Conservation (phyloP, 805 yeast species). For the Candida andamanensis region DNA sequence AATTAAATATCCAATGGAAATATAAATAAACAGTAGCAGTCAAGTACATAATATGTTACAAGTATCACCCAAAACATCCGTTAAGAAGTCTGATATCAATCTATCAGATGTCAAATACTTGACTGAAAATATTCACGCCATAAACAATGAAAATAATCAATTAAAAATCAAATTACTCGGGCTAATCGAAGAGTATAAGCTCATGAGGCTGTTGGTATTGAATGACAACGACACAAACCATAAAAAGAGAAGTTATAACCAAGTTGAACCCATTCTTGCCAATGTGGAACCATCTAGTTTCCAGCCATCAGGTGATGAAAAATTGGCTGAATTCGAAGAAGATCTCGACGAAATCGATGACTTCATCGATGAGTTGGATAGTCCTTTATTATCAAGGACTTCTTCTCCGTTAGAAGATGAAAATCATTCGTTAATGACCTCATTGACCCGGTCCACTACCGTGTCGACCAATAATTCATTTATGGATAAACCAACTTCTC, state of each 20-base stretch:
- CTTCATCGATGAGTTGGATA: constrained; percentile 16
- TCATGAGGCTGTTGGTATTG: constrained; percentile 25
- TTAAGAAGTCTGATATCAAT: no score
- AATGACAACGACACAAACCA: constrained; percentile 1
- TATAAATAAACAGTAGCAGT: no score
- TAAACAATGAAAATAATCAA: constrained; percentile 30
- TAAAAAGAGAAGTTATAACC: constrained; percentile 7
- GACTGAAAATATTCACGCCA: constrained; percentile 8
- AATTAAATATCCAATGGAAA: no score
- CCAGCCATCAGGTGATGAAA: background rate
- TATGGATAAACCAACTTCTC: constrained; percentile 8
- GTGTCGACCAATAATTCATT: constrained; percentile 29
- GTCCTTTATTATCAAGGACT: constrained; percentile 31
- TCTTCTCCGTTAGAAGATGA: constrained; percentile 31
- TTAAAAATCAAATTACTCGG: constrained; percentile 31
- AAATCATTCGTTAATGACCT: constrained; percentile 31
- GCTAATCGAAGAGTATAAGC: constrained; percentile 37
- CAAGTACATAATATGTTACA: no score
- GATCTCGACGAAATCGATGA: constrained; percentile 14
- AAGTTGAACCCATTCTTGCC: constrained; percentile 1
- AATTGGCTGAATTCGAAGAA: constrained; percentile 4
- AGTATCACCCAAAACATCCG: no score
- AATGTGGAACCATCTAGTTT: background rate
- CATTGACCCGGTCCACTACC: constrained; percentile 39
- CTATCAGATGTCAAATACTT: background rate